Evolutionary conservation across 306 rosid genomes (phyloP).

Genomic region (Vigna hirtella): DNA sequence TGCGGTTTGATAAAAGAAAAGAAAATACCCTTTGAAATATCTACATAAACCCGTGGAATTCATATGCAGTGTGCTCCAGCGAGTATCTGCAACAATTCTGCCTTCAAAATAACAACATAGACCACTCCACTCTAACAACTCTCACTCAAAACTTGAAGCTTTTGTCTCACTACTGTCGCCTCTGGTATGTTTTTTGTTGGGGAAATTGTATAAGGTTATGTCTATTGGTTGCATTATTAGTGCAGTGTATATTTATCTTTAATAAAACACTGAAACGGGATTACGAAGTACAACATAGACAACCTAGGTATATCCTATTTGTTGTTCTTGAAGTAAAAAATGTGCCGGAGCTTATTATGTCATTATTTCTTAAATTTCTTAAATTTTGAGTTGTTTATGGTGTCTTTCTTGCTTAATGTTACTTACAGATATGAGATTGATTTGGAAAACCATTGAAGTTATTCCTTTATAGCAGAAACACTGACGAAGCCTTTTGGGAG

Average conservation of each 20-base stretch:
- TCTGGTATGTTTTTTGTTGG: conserved; percentile 4
- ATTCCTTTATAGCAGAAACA: background rate
- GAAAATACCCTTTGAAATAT: too few species aligned
- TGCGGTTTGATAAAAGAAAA: too few species aligned
- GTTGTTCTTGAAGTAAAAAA: conserved; percentile 21
- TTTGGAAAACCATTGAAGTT: conserved; percentile 7
- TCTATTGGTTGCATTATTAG: background rate
- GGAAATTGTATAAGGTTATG: background rate
- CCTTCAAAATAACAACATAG: too few species aligned
- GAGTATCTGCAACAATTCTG: too few species aligned
- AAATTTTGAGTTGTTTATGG: background rate
- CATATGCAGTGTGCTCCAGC: too few species aligned
- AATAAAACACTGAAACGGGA: background rate
- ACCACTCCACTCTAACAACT: too few species aligned
- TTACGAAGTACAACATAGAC: background rate
- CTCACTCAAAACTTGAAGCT: too few species aligned
- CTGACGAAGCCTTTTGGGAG: conserved; percentile 25
- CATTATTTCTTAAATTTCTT: background rate
- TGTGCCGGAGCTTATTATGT: background rate
- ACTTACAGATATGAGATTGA: conserved; percentile 33
- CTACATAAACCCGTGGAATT: too few species aligned
- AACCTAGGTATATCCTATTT: background rate
- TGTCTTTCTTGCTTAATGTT: conserved; percentile 30
- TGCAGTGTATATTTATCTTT: background rate
- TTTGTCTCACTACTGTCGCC: background rate